Evolutionary conservation across 208 protist genomes (phyloP).

Genomic region (Wallacemonas sp.): DNA sequence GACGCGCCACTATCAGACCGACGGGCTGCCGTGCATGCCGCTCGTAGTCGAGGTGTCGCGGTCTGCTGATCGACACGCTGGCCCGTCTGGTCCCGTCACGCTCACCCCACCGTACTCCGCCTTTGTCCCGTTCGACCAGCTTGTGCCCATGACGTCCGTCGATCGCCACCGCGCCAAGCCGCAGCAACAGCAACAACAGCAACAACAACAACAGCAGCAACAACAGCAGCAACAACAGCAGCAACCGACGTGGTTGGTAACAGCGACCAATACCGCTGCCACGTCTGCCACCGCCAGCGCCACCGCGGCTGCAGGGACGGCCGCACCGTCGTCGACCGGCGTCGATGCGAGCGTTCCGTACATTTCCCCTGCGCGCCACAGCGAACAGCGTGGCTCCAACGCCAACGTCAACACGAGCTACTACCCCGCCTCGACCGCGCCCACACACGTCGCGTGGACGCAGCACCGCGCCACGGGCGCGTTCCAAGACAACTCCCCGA

Average conservation of each 20-base stretch:
- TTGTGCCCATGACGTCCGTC: conserved; percentile 62
- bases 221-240: conserved; percentile 3
- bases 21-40: conserved; percentile 84
- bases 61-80: conserved; percentile 23
- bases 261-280: not conserved
- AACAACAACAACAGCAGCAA: not conserved
- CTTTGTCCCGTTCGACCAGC: conserved; percentile 49
- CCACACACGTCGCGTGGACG: too few relatives aligned
- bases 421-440: too few relatives aligned
- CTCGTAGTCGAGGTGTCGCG: conserved; percentile 74
- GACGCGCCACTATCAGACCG: conserved; percentile 63
- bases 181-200: not conserved
- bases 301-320: too few relatives aligned
- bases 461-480: too few relatives aligned
- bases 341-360: too few relatives aligned
- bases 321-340: too few relatives aligned
- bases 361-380: too few relatives aligned
- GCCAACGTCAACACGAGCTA: too few relatives aligned
- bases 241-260: not conserved
- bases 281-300: not conserved
- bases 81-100: not conserved
- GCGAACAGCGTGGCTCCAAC: too few relatives aligned
- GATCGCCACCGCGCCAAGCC: conserved; percentile 43
- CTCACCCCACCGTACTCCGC: conserved; percentile 3
- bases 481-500: not conserved